A percentile compares a stretch with the other conserved stretches of the same genome.
Conservation (phyloP, 2,329 filamentous ascomycete genomes). For the Thielaviopsis punctulata region DNA sequence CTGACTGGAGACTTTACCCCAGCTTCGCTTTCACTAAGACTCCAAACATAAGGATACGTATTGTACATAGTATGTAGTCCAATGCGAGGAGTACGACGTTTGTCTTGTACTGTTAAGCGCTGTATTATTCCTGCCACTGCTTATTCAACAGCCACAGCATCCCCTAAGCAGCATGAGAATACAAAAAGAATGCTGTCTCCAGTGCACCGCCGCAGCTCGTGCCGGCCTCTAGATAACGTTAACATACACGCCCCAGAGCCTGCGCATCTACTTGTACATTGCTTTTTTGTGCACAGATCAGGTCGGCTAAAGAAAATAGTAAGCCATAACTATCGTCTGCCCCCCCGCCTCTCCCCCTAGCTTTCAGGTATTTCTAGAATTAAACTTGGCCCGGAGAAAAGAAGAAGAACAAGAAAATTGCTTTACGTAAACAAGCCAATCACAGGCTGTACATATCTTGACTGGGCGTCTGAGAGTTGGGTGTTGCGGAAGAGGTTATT, state of each 20-base stretch:
- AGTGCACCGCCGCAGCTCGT: background rate
- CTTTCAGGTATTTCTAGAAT: background rate
- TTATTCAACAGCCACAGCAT: background rate
- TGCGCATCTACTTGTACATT: too few relatives aligned
- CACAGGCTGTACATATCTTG: background rate
- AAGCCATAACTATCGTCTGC: background rate
- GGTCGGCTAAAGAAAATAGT: background rate
- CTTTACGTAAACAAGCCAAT: background rate
- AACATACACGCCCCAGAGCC: background rate
- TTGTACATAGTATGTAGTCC: background rate
- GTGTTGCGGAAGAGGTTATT: background rate
- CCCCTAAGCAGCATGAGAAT: background rate
- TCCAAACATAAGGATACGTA: background rate
- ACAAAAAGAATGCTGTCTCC: background rate
- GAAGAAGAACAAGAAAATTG: background rate
- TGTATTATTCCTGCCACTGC: too few relatives aligned
- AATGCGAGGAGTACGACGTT: background rate
- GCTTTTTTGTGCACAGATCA: background rate
- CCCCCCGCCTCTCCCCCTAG: too few relatives aligned
- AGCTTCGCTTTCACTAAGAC: background rate
- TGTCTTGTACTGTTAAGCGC: background rate
- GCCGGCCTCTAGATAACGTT: background rate
- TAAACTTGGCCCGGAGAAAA: too few relatives aligned
- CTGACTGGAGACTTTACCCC: background rate
- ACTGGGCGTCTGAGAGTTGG: background rate